Evolutionary conservation across 2,329 filamentous ascomycete species (phyloP).

Genomic region (Hymenoscyphus repandus): DNA sequence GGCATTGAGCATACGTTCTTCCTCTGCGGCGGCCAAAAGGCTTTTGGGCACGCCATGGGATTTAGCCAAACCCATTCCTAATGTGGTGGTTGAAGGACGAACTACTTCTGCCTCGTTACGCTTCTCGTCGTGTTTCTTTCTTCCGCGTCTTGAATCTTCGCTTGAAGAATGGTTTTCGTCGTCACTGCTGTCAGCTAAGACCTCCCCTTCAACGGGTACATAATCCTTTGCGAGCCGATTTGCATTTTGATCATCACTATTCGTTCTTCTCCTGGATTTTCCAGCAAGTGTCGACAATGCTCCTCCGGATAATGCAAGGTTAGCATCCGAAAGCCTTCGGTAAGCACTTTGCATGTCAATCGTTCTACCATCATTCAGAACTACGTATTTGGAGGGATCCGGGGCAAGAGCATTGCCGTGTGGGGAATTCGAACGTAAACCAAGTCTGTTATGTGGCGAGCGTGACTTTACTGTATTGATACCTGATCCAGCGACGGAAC

Average conservation of each 20-base stretch:
- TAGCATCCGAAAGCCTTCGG: conserved; percentile 65
- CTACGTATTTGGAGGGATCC: conserved; percentile 34
- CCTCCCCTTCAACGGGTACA: conserved; percentile 20
- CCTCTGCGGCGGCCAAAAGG: conserved; percentile 67
- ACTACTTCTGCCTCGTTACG: conserved; percentile 25
- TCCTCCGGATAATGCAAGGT: conserved; percentile 58
- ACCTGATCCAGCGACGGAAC: conserved; percentile 21
- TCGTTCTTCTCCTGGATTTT: conserved; percentile 21
- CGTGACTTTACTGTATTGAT: conserved; percentile 23
- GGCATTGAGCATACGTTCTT: conserved; percentile 59
- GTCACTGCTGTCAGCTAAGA: conserved; percentile 29
- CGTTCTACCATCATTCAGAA: conserved; percentile 55
- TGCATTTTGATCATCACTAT: conserved; percentile 16
- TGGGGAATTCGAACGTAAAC: conserved; percentile 28
- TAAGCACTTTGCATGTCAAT: conserved; percentile 68
- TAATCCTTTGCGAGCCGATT: conserved; percentile 29
- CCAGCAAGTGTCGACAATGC: conserved; percentile 45
- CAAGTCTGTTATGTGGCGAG: conserved; percentile 28
- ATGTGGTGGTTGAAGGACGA: conserved; percentile 31
- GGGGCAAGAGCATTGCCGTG: conserved; percentile 4
- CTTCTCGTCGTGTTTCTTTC: conserved; percentile 43
- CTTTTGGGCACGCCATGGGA: conserved; percentile 46
- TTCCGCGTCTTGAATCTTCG: conserved; percentile 58
- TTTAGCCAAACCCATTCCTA: conserved; percentile 33
- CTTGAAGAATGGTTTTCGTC: conserved; percentile 48